Base-by-base conservation (phyloP, 352 stramenopile genomes). In the Phytopythium boreale region DNA sequence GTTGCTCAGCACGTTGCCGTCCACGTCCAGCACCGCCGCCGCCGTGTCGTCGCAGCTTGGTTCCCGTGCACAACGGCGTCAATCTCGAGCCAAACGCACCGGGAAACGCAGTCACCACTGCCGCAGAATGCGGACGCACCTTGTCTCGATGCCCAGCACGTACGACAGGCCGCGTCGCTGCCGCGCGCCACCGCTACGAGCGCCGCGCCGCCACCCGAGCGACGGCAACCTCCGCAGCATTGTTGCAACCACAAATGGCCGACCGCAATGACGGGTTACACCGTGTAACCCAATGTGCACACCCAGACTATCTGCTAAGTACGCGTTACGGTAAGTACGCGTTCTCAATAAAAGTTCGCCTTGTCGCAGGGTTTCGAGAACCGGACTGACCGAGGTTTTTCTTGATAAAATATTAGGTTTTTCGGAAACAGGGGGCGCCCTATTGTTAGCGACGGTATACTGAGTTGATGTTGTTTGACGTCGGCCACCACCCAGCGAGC, bases 81-180 rank as follows among this genome's bases (percentile, higher is more conserved):
- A 20, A 47, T 51, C 2, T 56, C 22, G 9, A 22, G 14, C n/a
- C 34, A 61, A 15, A 52, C 1, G 9, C 43, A 14, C 5, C 9
- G 41, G 7, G 19, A 17, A 6, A 14, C 15, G 15, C 14, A 22
- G 19, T 31, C 17, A 17, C 3, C 59, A 8, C 49, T 11, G 27
- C 24, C 7, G 29, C 15, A 34, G 15, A n/a, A 14, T 2, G 17
- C 14, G 26, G 1, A n/a, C 49, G 49, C 26, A 85, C 79, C 79
- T 92, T 27, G 94, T 98, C 75, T 99, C 95, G 67, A 99, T 98
- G 22, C 97, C 95, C 56, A 99, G 75, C 11, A 99, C 77, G 56
- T 88, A 93, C 46, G 86, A 87, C 22, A 76, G 64, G 49, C 46
- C 49, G 44, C 79, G 73, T n/a, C 39, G 4, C 36, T 29, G 29